Evolutionary conservation across 208 protist species (phyloP).

Genomic region (Wallacemonas collosoma): DNA sequence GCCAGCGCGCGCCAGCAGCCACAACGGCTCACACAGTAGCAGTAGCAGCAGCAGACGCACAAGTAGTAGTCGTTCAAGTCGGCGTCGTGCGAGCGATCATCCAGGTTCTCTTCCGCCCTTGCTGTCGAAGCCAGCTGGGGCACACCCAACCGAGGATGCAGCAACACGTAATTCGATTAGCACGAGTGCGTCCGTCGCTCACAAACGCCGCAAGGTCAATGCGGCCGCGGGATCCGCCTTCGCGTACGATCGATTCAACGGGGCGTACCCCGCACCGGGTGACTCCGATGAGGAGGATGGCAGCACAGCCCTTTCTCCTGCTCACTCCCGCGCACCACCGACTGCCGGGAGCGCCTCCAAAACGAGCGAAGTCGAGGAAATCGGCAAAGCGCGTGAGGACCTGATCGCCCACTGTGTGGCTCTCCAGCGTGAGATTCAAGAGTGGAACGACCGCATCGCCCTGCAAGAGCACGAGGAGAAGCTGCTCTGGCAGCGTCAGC

Average conservation of each 20-base stretch:
- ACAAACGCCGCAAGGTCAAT: conserved; percentile 6
- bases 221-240: neutral
- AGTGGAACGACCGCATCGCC: conserved; percentile 39
- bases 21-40: neutral
- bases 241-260: conserved; percentile 10
- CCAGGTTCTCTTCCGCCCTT: too few relatives aligned
- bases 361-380: neutral
- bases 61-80: neutral
- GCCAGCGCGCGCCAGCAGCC: neutral
- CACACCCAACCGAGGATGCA: neutral
- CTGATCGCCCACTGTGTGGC: conserved; percentile 34
- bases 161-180: neutral
- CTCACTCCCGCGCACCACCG: neutral
- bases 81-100: too few relatives aligned
- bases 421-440: conserved; percentile 29
- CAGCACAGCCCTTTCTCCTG: neutral
- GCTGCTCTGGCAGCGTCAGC: conserved; percentile 9
- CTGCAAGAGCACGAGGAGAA: conserved; percentile 10
- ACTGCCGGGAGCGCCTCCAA: neutral
- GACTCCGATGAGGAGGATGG: neutral
- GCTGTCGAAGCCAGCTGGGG: neutral
- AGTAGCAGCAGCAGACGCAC: conserved; percentile 6
- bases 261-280: neutral
- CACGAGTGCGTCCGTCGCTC: neutral
- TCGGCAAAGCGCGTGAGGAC: conserved; percentile 21